These are phyloP conservation scores for Aspergillus sclerotiicarbonarius DNA, from an alignment of 495 filamentous ascomycete genomes.

Conservation along the genomic window DNA sequence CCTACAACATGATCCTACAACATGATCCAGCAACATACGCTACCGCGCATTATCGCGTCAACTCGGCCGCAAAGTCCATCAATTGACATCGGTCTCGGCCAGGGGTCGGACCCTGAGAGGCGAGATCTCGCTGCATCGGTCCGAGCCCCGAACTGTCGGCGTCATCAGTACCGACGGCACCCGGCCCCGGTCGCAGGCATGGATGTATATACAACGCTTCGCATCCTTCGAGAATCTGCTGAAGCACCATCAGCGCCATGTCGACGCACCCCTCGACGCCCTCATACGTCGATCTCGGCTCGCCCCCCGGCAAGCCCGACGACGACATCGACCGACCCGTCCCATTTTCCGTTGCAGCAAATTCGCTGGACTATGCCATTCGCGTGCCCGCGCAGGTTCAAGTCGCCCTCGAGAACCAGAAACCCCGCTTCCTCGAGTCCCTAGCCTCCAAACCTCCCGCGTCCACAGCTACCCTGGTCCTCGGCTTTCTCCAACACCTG, in stretches of 20 bases:
- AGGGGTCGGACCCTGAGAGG: not conserved
- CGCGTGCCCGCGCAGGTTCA: not conserved
- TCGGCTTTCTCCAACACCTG: not conserved
- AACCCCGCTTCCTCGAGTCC: not conserved
- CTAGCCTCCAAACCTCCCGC: not conserved
- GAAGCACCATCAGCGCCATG: not conserved
- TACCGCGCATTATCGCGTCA: too few relatives aligned
- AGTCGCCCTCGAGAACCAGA: not conserved
- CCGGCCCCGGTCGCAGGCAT: too few relatives aligned
- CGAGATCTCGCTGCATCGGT: not conserved
- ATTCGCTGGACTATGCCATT: not conserved
- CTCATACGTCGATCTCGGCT: not conserved
- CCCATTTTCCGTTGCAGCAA: not conserved
- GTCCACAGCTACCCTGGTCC: not conserved
- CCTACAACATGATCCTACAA: too few relatives aligned
- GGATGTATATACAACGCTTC: not conserved
- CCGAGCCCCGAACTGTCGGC: not conserved
- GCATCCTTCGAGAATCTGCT: not conserved
- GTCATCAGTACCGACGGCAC: not conserved
- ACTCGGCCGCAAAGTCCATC: too few relatives aligned
- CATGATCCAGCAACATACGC: too few relatives aligned
- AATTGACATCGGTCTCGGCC: not conserved
- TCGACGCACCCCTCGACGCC: not conserved
- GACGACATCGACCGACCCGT: not conserved
- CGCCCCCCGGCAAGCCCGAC: not conserved